phyloP scores from a whole-genome alignment of 352 stramenopile species.

The Plasmopara viticola region DNA sequence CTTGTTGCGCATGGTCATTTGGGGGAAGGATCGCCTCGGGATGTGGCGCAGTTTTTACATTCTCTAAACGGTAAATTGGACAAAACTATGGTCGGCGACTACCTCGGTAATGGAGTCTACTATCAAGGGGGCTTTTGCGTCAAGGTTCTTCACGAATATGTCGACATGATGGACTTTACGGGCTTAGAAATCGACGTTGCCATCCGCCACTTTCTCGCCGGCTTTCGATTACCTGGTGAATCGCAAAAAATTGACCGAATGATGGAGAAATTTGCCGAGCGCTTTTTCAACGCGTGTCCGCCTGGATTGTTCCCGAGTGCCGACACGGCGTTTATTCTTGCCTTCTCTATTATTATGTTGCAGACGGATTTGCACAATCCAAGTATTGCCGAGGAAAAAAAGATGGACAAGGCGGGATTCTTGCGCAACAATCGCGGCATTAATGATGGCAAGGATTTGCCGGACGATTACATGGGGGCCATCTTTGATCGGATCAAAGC shows the following conservation, averaged over 20 bases:
- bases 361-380: conserved; percentile 98
- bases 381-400: conserved; percentile 94
- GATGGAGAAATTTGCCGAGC: conserved; percentile 99
- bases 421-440: conserved; percentile 97
- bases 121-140: conserved; percentile 91
- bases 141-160: conserved; percentile 95
- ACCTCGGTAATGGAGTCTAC: conserved; percentile 94
- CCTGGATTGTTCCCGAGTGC: conserved; percentile 89
- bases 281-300: conserved; percentile 66
- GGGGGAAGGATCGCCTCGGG: conserved; percentile 81
- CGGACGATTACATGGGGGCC: conserved; percentile 86
- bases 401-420: conserved; percentile 97
- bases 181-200: conserved; percentile 95
- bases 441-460: conserved; percentile 93
- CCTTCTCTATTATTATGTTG: conserved; percentile 89
- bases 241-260: conserved; percentile 99
- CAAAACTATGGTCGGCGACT: conserved; percentile 97
- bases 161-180: conserved; percentile 94
- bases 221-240: conserved; percentile 98
- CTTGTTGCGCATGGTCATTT: conserved; percentile 90
- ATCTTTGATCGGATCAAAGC: conserved; percentile 97
- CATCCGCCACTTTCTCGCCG: conserved; percentile 95
- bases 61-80: conserved; percentile 90
- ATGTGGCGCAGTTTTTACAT: conserved; percentile 94
- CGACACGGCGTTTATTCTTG: conserved; percentile 98